Conservation (phyloP, 2,329 filamentous ascomycete species). For the Coniochaeta sp. region DNA sequence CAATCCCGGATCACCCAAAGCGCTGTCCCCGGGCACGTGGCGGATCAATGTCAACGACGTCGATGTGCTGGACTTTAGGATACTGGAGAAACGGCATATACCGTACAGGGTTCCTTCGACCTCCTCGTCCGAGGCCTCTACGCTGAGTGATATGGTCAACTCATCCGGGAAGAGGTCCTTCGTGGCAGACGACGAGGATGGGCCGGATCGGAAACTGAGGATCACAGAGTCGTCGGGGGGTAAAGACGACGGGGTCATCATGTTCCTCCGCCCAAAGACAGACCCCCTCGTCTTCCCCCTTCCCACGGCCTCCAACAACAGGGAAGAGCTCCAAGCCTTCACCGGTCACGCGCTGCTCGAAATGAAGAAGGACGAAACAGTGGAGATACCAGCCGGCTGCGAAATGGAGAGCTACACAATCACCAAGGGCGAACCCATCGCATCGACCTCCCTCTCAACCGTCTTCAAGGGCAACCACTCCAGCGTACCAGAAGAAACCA, state of each 20-base stretch:
- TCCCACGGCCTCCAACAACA: conserved; percentile 35
- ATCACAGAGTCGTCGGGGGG: conserved; percentile 14
- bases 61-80: conserved; percentile 50
- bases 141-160: conserved; percentile 25
- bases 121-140: conserved; percentile 13
- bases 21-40: conserved; percentile 49
- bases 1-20: conserved; percentile 35
- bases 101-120: conserved; percentile 23
- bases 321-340: conserved; percentile 36
- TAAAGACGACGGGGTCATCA: conserved; percentile 35
- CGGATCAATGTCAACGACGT: conserved; percentile 42
- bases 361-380: conserved; percentile 40
- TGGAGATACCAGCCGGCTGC: conserved; percentile 40
- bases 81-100: conserved; percentile 47
- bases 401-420: conserved; percentile 48
- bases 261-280: conserved; percentile 43
- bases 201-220: conserved; percentile 35
- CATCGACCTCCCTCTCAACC: conserved; percentile 45
- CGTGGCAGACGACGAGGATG: conserved; percentile 34
- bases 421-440: conserved; percentile 50
- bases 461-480: conserved; percentile 51
- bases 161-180: conserved; percentile 46
- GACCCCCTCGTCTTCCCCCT: conserved; percentile 46
- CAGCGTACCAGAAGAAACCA: conserved; percentile 42
- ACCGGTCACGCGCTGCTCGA: conserved; percentile 45